phyloP scores from a whole-genome alignment of 257 asterid genomes.

The Nicotiana knightiana region DNA sequence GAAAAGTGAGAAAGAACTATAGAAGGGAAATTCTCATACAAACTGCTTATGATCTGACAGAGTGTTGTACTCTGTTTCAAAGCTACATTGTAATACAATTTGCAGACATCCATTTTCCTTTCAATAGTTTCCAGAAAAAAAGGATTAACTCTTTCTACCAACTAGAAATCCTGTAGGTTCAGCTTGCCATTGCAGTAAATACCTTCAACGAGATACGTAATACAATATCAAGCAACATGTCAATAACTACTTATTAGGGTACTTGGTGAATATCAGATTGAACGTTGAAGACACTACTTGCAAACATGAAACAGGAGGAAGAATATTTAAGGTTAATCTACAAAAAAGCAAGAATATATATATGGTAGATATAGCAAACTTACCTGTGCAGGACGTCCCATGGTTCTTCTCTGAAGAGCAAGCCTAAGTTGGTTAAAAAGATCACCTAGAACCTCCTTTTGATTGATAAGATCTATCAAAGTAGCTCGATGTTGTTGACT shows the following conservation, averaged over 20 bases:
- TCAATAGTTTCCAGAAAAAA: neutral
- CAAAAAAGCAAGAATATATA: neutral
- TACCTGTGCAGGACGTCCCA: conserved; percentile 91
- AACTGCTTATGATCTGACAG: neutral
- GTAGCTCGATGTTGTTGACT: conserved; percentile 61
- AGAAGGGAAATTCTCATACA: neutral
- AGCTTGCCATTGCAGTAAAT: neutral
- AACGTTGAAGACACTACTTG: neutral
- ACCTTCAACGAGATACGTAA: neutral
- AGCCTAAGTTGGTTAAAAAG: conserved; percentile 94
- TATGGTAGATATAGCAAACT: conserved; percentile 2
- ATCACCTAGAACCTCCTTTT: conserved; percentile 86
- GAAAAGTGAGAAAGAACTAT: neutral
- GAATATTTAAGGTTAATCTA: neutral
- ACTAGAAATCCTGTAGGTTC: neutral
- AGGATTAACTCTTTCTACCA: neutral
- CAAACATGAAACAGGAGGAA: neutral
- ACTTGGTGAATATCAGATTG: neutral
- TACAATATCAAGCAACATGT: neutral
- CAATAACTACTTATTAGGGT: neutral
- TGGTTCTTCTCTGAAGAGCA: conserved; percentile 68
- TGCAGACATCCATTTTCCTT: neutral
- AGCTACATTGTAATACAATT: neutral
- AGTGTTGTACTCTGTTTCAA: neutral
- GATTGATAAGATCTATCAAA: conserved; percentile 71